Evolutionary conservation across 768 basidiomycete species (phyloP), one percentile per base, ranked within the genome.

Genomic region (Collybia sordida): DNA sequence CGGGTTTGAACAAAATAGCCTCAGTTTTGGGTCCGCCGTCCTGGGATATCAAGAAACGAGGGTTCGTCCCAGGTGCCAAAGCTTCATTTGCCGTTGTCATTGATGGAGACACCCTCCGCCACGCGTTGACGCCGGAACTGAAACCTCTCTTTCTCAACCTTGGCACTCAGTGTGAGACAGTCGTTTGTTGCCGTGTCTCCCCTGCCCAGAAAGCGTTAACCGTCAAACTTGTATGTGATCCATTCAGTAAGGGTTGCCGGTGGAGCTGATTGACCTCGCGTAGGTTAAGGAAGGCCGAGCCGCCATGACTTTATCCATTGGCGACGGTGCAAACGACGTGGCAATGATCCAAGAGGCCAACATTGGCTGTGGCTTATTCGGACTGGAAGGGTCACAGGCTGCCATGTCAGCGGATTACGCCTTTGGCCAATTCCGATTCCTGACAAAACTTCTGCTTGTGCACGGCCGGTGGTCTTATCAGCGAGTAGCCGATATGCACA

Each of bases 321-420:
- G 96, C 8, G 96, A 98, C 59, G 93, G 93, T 47, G 96, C 96
- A 14, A 98, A 98, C 62, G 96, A 98, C 62, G 96, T 98, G 19
- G 94, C 95, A 5, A 98, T 98, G 96, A 98, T 98, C 51, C 96
- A 98, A 64, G 96, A 96, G 62, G 96, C 96, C n/a, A 94, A 98
- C 65, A 88, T 98, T 56, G 96, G 96, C 3, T 92, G 94, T 62
- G 96, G 96, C 18, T 73, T 98, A 22, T 82, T 92, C 58, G 96
- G 96, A 39, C 80, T 95, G 31, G 96, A 98, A 66, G 96, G 96
- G 43, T 95, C 93, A 18, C 96, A 98, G 67, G 96, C 96, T 24
- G 95, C 96, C 42, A 98, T 98, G 95, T 97, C 94, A 4, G 96
- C 96, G 5, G 96, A 98, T 65, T 98, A 97, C 59, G 96, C 96